A percentile compares a stretch with the other conserved stretches of the same genome.
Evolutionary conservation across 257 asterid genomes (phyloP).

Genomic region (Thymus mandschuricus): DNA sequence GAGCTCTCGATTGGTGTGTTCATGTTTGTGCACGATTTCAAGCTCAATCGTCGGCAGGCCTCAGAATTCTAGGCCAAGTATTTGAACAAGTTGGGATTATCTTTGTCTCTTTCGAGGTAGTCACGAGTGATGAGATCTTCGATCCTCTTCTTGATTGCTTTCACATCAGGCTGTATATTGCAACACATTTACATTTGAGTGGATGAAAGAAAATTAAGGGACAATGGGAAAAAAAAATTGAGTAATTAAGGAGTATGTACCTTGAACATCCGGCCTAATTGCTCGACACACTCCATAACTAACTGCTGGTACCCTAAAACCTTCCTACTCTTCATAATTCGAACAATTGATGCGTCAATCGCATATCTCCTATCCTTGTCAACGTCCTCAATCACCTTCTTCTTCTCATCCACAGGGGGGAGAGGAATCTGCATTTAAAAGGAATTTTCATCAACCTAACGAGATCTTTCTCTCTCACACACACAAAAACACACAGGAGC

Average conservation of each 20-base stretch:
- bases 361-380: slow-evolving; percentile 98
- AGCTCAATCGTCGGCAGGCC: slow-evolving; percentile 13
- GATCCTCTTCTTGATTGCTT: slow-evolving; percentile 96
- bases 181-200: slow-evolving; percentile 16
- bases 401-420: slow-evolving; percentile 98
- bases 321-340: slow-evolving; percentile 98
- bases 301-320: slow-evolving; percentile 95
- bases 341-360: slow-evolving; percentile 96
- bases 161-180: slow-evolving; percentile 79
- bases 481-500: not conserved
- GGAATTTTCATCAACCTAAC: not conserved
- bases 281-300: slow-evolving; percentile 97
- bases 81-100: slow-evolving; percentile 86
- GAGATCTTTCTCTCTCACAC: slow-evolving; percentile 1
- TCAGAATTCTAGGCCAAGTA: slow-evolving; percentile 77
- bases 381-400: slow-evolving; percentile 97
- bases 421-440: slow-evolving; percentile 73
- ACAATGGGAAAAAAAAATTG: not conserved
- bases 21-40: slow-evolving; percentile 12
- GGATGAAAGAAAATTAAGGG: not conserved
- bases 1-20: slow-evolving; percentile 12
- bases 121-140: slow-evolving; percentile 97
- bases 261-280: slow-evolving; percentile 97
- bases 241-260: slow-evolving; percentile 36
- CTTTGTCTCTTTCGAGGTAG: slow-evolving; percentile 93